phyloP scores from a whole-genome alignment of 139 green algal species.

The Tetradesmus lagerheimii region DNA sequence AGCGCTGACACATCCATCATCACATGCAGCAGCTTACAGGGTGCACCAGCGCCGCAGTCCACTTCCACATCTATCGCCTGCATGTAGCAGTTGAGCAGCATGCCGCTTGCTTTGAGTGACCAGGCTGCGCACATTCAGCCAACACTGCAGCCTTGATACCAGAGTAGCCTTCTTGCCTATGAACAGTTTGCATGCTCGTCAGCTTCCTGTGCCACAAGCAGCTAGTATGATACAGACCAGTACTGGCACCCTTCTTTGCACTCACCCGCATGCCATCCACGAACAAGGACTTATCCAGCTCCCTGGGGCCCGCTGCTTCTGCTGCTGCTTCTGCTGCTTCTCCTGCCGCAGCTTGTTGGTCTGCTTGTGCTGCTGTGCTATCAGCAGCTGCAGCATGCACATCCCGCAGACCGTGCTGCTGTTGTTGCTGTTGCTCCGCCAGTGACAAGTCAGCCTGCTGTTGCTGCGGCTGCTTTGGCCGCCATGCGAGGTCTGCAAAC shows the following conservation, averaged over 20 bases:
- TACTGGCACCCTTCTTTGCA: neutral
- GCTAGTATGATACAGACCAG: neutral
- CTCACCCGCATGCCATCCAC: conserved; percentile 19
- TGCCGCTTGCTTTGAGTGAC: no score
- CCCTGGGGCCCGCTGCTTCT: neutral
- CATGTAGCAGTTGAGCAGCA: neutral
- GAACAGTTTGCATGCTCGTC: neutral
- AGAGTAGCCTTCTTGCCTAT: no score
- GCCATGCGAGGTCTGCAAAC: neutral
- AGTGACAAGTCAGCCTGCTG: neutral
- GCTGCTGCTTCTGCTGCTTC: neutral
- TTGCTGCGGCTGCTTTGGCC: neutral
- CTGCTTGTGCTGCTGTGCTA: neutral
- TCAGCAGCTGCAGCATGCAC: no score
- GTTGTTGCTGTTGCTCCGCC: neutral
- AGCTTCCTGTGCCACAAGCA: neutral
- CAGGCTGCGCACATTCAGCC: no score
- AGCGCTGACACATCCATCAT: conserved; percentile 64
- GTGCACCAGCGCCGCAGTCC: conserved; percentile 57
- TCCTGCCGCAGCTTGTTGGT: neutral
- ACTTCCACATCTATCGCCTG: conserved; percentile 75
- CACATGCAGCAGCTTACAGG: conserved; percentile 66
- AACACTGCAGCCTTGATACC: no score
- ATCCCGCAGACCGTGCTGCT: neutral
- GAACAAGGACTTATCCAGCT: conserved; percentile 8